Base-by-base conservation (phyloP, 108 stramenopile species). In the Schizochytrium sp. region DNA sequence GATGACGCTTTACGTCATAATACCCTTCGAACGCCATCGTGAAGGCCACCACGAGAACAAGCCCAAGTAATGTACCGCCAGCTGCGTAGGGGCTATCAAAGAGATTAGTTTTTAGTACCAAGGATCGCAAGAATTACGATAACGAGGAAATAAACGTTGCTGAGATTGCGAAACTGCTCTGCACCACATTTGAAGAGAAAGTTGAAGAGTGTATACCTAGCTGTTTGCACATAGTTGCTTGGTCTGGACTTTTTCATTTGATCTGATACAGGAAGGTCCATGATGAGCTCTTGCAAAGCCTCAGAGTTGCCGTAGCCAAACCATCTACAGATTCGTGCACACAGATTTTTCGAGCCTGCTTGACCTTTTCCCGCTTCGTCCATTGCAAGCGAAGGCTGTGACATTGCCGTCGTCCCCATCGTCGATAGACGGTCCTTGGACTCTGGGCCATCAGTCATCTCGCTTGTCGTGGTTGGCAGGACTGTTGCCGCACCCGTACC, bases 101-200 rank as follows among this genome's bases (percentile, higher is more conserved):
- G 72, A 76, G 88, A 47, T 55, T n/a, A 4, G 93, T 47, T 92
- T 97, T 97, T 12, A n/a, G 92, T 94, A n/a, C 99, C 99, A 4
- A 98, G 41, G 56, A 96, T 90, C 98, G 98, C 98, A 87, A 99
- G 95, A 57, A 94, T 59, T 10, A 96, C 96, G 19, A 99, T 96
- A 73, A 95, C 92, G 15, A 99, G 89, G 92, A 99, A 99, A 89
- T 99, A 99, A 87, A 98, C 73, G 90, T 99, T 99, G 45, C 97
- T 98, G n/a, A 94, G 15, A 41, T 88, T 50, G 13, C 89, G 72
- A n/a, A 89, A 89, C 76, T 88, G 72, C 88, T 91, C 93, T 88
- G 90, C 61, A 19, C 92, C 87, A 53, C 92, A 92, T 38, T 91
- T 89, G 2, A 92, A 92, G 53, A 93, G 45, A 42, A 93, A 93